Evolutionary conservation across 768 basidiomycete genomes (phyloP).

Genomic region (Fomitopsis serialis): DNA sequence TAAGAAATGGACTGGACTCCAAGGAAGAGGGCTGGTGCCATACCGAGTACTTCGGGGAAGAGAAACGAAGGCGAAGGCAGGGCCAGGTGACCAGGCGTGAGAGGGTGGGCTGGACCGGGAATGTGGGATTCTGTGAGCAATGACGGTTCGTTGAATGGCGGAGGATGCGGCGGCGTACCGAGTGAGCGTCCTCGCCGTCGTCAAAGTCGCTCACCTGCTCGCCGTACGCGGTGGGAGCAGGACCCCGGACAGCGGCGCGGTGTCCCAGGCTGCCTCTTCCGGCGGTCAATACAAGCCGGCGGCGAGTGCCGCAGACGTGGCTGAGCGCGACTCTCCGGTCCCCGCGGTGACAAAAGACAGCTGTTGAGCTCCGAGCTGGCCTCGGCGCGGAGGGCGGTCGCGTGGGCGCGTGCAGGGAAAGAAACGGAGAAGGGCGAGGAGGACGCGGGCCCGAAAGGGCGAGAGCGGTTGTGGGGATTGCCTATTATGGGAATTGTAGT

Average conservation of each 20-base stretch:
- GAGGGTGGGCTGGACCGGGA: not conserved
- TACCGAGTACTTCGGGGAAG: conserved; percentile 1
- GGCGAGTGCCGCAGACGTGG: too few species aligned
- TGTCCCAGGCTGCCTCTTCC: too few species aligned
- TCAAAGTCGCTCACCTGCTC: too few species aligned
- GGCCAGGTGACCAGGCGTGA: conserved; percentile 2
- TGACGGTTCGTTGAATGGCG: not conserved
- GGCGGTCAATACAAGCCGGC: too few species aligned
- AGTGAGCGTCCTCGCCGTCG: not conserved
- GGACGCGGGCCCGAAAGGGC: not conserved
- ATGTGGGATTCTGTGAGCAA: not conserved
- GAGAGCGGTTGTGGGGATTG: conserved; percentile 9
- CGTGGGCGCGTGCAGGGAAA: not conserved
- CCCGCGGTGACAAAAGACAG: too few species aligned
- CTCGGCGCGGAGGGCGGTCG: too few species aligned
- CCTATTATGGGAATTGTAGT: too few species aligned
- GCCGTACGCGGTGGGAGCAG: not conserved
- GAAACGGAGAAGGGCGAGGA: not conserved
- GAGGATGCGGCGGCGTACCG: not conserved
- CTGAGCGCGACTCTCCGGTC: too few species aligned
- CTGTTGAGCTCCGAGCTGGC: too few species aligned
- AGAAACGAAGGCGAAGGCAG: not conserved
- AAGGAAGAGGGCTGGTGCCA: not conserved
- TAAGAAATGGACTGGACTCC: not conserved
- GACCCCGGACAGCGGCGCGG: not conserved